Base-by-base conservation (phyloP, 208 protist genomes). In the Crithidia sp. region DNA sequence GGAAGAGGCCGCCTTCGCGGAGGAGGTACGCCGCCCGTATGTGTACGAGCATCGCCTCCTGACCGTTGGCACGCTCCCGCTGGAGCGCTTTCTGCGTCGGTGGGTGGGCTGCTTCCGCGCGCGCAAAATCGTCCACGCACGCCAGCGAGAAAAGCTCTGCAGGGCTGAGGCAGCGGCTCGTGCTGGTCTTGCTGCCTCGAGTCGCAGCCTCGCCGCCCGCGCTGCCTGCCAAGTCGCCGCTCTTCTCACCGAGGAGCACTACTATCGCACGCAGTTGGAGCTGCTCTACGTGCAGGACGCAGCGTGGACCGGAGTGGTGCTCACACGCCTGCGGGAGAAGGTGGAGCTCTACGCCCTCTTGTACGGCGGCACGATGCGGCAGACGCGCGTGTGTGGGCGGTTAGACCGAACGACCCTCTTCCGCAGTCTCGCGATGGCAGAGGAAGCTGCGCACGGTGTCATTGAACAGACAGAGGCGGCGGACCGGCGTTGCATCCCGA, bases 361-460 rank as follows among this genome's bases (percentile, higher is more conserved):
- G 16, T 95, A 77, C 75, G 90, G 90, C 6, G 50, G 66, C 14
- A 53, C 57, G 8, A 95, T 95, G 90, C 62, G 69, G 56, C 63
- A 61, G 12, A 60, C 76, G 9, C 45, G 79, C 6, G 77, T 82
- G 9, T 90, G 84, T 45, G 89, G 78, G 2, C 77, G 82, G 17
- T 59, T 90, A 39, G 50, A 65, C 13, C 79, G 81, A 43, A 47
- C 50, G 28, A 94, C 83, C 7, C 37, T 83, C 3, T 94, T 91
- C 62, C 63, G 67, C 58, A 71, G 75, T 55, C 67, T 90, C 28
- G 74, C 65, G n/a, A 41, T 87, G 7, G 19, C 41, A 3, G 76
- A 87, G 37, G 52, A 75, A 37, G 68, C 39, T 5, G 61, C 52
- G 16, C 82, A 86, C 0, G 37, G 49, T 2, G 54, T 14, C 9